These are phyloP conservation scores for Pichia ethanolica DNA, from an alignment of 805 yeast species.

Conservation along the genomic window DNA sequence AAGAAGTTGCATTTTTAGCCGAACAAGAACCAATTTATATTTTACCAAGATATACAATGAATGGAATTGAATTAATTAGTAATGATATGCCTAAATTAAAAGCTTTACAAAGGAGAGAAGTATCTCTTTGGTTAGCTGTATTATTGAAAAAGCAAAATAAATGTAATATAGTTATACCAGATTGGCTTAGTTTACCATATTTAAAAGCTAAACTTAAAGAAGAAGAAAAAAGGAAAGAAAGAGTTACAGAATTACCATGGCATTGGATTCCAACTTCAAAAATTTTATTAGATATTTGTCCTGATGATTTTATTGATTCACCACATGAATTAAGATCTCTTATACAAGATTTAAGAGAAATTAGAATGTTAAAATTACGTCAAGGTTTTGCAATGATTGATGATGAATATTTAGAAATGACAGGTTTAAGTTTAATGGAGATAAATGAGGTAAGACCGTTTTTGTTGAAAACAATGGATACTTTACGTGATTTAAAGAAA, in stretches of 20 bases:
- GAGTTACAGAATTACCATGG: constrained; percentile 72
- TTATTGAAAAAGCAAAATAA: constrained; percentile 76
- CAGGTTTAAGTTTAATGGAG: constrained; percentile 76
- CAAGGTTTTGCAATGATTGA: constrained; percentile 73
- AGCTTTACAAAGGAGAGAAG: constrained; percentile 59
- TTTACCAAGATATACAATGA: constrained; percentile 71
- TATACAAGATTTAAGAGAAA: constrained; percentile 78
- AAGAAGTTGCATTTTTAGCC: constrained; percentile 76
- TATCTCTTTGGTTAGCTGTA: constrained; percentile 87
- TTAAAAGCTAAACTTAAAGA: constrained; percentile 55
- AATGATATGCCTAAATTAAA: constrained; percentile 48
- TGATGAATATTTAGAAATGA: constrained; percentile 75
- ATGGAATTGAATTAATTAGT: constrained; percentile 57
- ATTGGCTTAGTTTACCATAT: constrained; percentile 59
- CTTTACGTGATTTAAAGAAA: constrained; percentile 50
- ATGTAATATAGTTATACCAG: constrained; percentile 80
- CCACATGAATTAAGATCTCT: constrained; percentile 61
- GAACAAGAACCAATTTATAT: constrained; percentile 71
- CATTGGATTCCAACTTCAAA: constrained; percentile 83
- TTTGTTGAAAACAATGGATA: constrained; percentile 72
- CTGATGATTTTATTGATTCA: constrained; percentile 73
- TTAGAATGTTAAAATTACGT: constrained; percentile 71
- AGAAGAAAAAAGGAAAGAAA: constrained; percentile 44
- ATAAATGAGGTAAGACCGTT: constrained; percentile 85
- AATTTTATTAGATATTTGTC: constrained; percentile 54